Evolutionary conservation across 108 stramenopile species (phyloP).

Genomic region (Conticribra guillardii): DNA sequence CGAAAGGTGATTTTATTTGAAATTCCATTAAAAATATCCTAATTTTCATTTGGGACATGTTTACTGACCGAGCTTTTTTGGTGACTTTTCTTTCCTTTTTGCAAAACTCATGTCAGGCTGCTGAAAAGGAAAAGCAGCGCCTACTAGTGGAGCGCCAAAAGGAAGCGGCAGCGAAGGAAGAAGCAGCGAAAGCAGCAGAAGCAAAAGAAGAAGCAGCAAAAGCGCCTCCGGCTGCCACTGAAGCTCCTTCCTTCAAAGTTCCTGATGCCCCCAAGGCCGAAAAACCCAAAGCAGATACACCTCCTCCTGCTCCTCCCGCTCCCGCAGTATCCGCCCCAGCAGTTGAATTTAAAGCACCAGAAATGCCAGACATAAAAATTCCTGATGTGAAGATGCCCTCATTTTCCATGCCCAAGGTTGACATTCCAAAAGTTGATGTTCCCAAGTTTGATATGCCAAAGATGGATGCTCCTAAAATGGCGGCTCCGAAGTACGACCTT

Average conservation of each 20-base stretch:
- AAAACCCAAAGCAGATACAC: constrained; percentile 30
- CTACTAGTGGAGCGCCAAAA: constrained; percentile 45
- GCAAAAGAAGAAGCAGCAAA: neutral
- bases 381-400: constrained; percentile 42
- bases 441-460: constrained; percentile 60
- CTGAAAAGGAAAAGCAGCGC: constrained; percentile 52
- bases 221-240: neutral
- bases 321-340: constrained; percentile 8
- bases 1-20: constrained; percentile 27
- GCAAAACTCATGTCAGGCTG: constrained; percentile 38
- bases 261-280: constrained; percentile 3
- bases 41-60: neutral
- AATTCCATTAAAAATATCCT: neutral
- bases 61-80: neutral
- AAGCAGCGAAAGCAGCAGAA: constrained; percentile 37
- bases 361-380: constrained; percentile 53
- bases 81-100: neutral
- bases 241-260: constrained; percentile 14
- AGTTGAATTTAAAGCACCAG: constrained; percentile 23
- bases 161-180: constrained; percentile 30
- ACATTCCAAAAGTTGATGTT: constrained; percentile 32
- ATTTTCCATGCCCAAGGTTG: constrained; percentile 52
- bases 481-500: constrained; percentile 37
- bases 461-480: constrained; percentile 51
- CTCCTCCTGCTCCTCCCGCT: neutral